Base-by-base conservation (phyloP, 257 asterid species). In the Catharanthus roseus region DNA sequence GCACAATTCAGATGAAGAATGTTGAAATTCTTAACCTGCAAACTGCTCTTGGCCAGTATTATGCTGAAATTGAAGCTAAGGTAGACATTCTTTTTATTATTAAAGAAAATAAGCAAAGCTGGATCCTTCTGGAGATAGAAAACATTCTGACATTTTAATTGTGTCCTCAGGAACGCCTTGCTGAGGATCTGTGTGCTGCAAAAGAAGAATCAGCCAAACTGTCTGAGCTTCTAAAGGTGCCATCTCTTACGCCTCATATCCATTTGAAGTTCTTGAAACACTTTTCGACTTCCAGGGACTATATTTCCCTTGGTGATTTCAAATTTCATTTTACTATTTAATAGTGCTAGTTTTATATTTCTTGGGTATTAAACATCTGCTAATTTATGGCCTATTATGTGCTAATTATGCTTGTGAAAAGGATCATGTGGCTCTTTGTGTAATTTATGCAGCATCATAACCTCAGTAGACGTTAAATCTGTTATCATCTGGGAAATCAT, bases 21-120 rank as follows among this genome's bases (percentile, higher is more conserved):
- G 81, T 82, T 77, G 99, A 95, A 86, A 83, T 89, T 82, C 95
- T 87, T 72, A 95, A 95, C 83, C 90, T 95, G 74, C 99, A 91
- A 83, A 89, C 98, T 79, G 99, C 99, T 13, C 96, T 95, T 65
- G 98, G 99, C 69, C 99, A 95, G 83, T 89, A 91, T 81, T 89
- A 95, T 77, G 99, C 99, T 38, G 99, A 95, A 87, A 91, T 95
- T 61, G 99, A 95, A 79, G 97, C 96, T 58, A 95, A 90, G 99
- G 98, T 91, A 77, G 51, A 39, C 44, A 70, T 56, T 39, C 31
- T 55, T 31, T 73, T 58, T 28, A 28, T 76, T 65, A 47, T 45
- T 16, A 66, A 45, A 62, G 66, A 23, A 53, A 50, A 78, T 61
- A 60, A 65, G 15, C 61, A 67, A 49, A 68, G 34, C 74, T 28